These are phyloP conservation scores for Lasiodiplodia sp. DNA, from an alignment of 2,329 filamentous ascomycete species.

Conservation along the genomic window DNA sequence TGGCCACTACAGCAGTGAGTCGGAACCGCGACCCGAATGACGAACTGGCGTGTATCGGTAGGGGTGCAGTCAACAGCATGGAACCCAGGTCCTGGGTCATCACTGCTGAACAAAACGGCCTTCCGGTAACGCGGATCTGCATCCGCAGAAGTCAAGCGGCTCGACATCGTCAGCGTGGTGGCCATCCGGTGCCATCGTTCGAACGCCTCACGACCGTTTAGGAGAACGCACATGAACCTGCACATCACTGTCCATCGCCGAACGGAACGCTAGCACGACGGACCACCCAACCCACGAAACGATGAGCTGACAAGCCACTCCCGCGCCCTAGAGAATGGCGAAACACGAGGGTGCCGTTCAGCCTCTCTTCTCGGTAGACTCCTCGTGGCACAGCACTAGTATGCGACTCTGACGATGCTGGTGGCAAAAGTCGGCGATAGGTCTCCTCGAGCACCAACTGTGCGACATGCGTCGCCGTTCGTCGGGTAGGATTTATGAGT, in stretches of 20 bases:
- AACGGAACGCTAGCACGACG: background rate
- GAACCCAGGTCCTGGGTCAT: background rate
- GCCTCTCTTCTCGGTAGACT: too few species aligned
- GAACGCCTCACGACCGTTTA: background rate
- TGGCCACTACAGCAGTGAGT: background rate
- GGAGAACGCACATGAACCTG: background rate
- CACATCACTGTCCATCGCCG: background rate
- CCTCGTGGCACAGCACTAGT: too few species aligned
- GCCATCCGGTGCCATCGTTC: background rate
- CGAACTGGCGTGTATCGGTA: background rate
- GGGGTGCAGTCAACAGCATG: background rate
- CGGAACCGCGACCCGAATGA: background rate
- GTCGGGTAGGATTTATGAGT: background rate
- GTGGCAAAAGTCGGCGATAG: background rate
- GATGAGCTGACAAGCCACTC: background rate
- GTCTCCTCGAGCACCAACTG: too few species aligned
- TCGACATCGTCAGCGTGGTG: background rate
- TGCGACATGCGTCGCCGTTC: background rate
- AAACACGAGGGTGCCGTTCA: background rate
- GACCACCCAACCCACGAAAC: background rate
- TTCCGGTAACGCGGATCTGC: too few species aligned
- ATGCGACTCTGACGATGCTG: too few species aligned
- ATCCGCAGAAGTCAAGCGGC: background rate
- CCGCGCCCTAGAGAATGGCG: background rate
- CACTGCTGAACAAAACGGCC: background rate